A percentile compares a stretch with the other conserved stretches of the same genome.
phyloP scores from a whole-genome alignment of 805 yeast species.

The Schizosaccharomyces lindneri region DNA sequence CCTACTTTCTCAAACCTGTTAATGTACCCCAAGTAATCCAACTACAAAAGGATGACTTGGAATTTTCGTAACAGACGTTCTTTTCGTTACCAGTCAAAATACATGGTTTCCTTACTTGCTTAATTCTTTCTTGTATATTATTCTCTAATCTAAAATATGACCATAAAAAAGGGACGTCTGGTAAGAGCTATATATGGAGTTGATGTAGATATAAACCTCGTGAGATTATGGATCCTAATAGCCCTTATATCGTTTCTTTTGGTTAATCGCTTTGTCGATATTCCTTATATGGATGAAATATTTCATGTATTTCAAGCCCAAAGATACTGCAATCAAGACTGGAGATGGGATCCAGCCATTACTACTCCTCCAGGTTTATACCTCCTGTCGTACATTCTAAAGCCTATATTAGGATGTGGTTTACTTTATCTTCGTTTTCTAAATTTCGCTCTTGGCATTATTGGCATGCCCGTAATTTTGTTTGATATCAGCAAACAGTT shows the following conservation, averaged over 20 bases:
- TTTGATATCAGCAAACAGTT: background rate
- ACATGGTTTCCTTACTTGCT: too few relatives aligned
- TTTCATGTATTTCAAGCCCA: conserved; percentile 69
- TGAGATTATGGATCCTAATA: background rate
- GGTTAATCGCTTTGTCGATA: conserved; percentile 4
- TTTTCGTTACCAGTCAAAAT: too few relatives aligned
- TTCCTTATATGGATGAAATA: conserved; percentile 28
- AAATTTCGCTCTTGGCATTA: background rate
- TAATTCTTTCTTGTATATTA: too few relatives aligned
- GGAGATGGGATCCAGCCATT: conserved; percentile 68
- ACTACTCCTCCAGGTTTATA: conserved; percentile 95
- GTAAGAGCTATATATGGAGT: too few relatives aligned
- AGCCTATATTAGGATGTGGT: background rate
- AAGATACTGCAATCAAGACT: conserved; percentile 35
- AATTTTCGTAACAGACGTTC: too few relatives aligned
- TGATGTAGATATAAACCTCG: too few relatives aligned
- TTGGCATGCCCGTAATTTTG: background rate
- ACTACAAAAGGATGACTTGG: too few relatives aligned
- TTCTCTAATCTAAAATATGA: too few relatives aligned
- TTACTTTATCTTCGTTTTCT: background rate
- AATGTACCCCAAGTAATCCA: too few relatives aligned
- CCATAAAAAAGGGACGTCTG: too few relatives aligned
- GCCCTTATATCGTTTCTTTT: background rate
- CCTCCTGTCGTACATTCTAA: conserved; percentile 11
- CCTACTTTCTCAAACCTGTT: too few relatives aligned